Evolutionary conservation across 2,329 filamentous ascomycete genomes (phyloP).

Genomic region (Clonostachys byssicola): DNA sequence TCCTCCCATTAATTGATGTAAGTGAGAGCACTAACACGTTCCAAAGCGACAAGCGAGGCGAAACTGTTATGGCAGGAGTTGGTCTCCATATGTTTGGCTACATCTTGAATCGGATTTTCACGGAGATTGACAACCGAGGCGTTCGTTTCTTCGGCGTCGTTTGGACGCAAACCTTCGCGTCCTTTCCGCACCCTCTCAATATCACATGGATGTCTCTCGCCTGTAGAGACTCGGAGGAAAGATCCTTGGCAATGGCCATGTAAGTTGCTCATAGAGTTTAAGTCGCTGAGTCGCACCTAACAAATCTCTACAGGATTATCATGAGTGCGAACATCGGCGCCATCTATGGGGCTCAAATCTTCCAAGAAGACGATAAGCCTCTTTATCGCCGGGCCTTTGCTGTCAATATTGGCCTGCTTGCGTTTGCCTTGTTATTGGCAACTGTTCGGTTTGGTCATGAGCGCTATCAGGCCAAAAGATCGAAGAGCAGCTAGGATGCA

Average conservation of each 20-base stretch:
- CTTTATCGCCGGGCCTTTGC: conserved; percentile 46
- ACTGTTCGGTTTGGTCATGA: conserved; percentile 38
- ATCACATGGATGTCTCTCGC: conserved; percentile 56
- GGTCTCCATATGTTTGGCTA: conserved; percentile 44
- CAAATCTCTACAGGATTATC: conserved; percentile 34
- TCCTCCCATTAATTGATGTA: background rate
- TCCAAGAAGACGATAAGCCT: conserved; percentile 46
- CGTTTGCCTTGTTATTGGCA: conserved; percentile 33
- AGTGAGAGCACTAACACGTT: background rate
- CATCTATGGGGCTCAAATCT: conserved; percentile 58
- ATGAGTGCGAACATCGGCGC: conserved; percentile 60
- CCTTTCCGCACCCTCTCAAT: conserved; percentile 52
- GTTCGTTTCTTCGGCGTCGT: conserved; percentile 49
- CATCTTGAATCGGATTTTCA: conserved; percentile 49
- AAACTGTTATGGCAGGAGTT: conserved; percentile 46
- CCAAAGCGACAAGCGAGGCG: conserved; percentile 38
- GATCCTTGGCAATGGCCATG: conserved; percentile 56
- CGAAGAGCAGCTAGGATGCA: too few relatives aligned
- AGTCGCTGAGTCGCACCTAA: too few relatives aligned
- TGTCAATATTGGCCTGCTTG: conserved; percentile 36
- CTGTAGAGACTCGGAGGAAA: conserved; percentile 51
- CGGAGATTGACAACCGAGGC: conserved; percentile 32
- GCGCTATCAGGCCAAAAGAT: background rate
- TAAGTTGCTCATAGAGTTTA: conserved; percentile 16
- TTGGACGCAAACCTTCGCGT: conserved; percentile 52